These are phyloP conservation scores for Centrapalus pauciflorus DNA, from an alignment of 129 eudicot species.

Conservation along the genomic window DNA sequence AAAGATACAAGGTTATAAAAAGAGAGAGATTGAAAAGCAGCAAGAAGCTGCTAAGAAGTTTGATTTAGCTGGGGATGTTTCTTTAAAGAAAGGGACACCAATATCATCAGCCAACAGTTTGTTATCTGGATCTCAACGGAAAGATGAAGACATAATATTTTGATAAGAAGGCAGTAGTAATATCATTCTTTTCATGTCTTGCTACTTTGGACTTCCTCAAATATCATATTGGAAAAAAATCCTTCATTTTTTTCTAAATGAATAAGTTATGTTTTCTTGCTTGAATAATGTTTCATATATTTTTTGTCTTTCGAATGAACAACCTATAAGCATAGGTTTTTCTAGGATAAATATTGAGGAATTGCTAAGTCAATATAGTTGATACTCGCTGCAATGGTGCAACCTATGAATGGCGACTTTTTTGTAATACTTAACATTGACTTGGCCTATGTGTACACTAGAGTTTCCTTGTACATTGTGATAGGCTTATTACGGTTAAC, in stretches of 20 bases:
- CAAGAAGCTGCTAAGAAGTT: slow-evolving; percentile 46
- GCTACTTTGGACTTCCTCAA: not conserved
- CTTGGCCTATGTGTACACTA: slow-evolving; percentile 7
- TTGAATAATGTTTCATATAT: slow-evolving; percentile 9
- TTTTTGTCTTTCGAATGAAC: not conserved
- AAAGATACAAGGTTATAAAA: slow-evolving; percentile 77
- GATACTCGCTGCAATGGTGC: not conserved
- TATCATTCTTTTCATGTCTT: not conserved
- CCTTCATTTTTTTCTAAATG: not conserved
- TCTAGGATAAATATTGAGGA: not conserved
- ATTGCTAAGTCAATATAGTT: no score
- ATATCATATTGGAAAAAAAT: not conserved
- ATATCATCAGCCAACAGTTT: slow-evolving; percentile 33
- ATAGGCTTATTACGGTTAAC: slow-evolving; percentile 9
- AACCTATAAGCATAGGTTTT: not conserved
- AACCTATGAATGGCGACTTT: not conserved
- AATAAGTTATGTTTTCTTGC: slow-evolving; percentile 12
- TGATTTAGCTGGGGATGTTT: slow-evolving; percentile 34
- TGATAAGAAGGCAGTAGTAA: slow-evolving; percentile 34
- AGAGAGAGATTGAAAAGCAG: slow-evolving; percentile 70
- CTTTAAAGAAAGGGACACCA: slow-evolving; percentile 41
- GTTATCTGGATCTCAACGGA: slow-evolving; percentile 25
- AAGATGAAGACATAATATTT: slow-evolving; percentile 68
- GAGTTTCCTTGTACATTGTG: not conserved
- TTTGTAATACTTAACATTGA: slow-evolving; percentile 13